Evolutionary conservation across 73 alveolate species (phyloP).

Genomic region (Paraurostyla sp.): DNA sequence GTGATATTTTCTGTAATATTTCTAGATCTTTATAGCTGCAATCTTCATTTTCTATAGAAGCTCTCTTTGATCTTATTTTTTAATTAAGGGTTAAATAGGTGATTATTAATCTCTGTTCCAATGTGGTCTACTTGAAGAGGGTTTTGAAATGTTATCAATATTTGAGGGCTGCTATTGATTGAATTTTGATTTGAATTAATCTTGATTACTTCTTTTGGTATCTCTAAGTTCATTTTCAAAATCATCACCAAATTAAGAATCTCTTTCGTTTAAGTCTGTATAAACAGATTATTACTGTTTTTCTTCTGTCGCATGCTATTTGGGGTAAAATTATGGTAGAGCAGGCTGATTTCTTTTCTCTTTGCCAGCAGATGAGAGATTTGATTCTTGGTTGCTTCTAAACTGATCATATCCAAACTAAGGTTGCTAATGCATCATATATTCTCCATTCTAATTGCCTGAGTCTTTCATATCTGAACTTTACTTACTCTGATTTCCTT

Average conservation of each 20-base stretch:
- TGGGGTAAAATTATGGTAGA: not conserved
- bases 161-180: not conserved
- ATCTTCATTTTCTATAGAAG: not conserved
- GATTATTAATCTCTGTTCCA: not conserved
- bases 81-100: not conserved
- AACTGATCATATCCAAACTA: not conserved
- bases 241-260: slow-evolving; percentile 5
- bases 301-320: not conserved
- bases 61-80: not conserved
- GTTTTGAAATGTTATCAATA: too few species aligned
- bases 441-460: not conserved
- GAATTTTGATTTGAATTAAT: not conserved
- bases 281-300: not conserved
- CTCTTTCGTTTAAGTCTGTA: slow-evolving; percentile 43
- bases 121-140: not conserved
- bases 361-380: too few species aligned
- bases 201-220: not conserved
- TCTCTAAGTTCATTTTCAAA: not conserved
- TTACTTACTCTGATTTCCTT: not conserved
- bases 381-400: too few species aligned
- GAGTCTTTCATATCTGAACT: not conserved
- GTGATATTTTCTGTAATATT: slow-evolving; percentile 3
- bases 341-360: not conserved
- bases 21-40: slow-evolving; percentile 19
- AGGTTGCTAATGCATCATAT: not conserved